These are phyloP conservation scores for Suillus decipiens DNA, from an alignment of 768 basidiomycete genomes.

Conservation along the genomic window DNA sequence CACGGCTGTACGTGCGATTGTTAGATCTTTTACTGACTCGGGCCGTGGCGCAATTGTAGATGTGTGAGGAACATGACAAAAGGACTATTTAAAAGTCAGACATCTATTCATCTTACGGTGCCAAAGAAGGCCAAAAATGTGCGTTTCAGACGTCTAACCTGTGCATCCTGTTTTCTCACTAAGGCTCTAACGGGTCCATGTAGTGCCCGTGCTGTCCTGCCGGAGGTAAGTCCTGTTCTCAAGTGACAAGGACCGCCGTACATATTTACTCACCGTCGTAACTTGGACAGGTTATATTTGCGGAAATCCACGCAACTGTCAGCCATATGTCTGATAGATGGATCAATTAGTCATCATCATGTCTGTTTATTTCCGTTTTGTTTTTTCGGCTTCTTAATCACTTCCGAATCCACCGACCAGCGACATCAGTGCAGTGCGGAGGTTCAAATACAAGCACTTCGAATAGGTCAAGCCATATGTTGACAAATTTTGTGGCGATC, in stretches of 20 bases:
- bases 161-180: background rate
- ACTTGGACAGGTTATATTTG: constrained; percentile 47
- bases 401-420: constrained; percentile 48
- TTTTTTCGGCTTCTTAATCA: constrained; percentile 62
- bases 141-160: constrained; percentile 15
- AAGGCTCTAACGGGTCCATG: background rate
- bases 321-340: constrained; percentile 63
- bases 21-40: background rate
- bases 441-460: constrained; percentile 51
- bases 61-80: constrained; percentile 63
- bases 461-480: constrained; percentile 42
- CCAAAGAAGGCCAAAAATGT: constrained; percentile 32
- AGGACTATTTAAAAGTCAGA: constrained; percentile 70
- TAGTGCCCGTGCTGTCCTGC: constrained; percentile 41
- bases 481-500: constrained; percentile 41
- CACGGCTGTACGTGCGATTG: constrained; percentile 28
- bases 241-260: background rate
- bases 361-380: constrained; percentile 66
- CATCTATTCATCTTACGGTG: constrained; percentile 55
- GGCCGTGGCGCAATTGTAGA: constrained; percentile 42
- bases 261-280: background rate
- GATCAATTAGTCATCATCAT: constrained; percentile 64
- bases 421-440: constrained; percentile 54
- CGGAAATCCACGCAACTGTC: constrained; percentile 55
- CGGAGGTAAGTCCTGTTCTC: constrained; percentile 27